Base-by-base conservation (phyloP, 805 yeast genomes). In the Saturnispora halmiae region DNA sequence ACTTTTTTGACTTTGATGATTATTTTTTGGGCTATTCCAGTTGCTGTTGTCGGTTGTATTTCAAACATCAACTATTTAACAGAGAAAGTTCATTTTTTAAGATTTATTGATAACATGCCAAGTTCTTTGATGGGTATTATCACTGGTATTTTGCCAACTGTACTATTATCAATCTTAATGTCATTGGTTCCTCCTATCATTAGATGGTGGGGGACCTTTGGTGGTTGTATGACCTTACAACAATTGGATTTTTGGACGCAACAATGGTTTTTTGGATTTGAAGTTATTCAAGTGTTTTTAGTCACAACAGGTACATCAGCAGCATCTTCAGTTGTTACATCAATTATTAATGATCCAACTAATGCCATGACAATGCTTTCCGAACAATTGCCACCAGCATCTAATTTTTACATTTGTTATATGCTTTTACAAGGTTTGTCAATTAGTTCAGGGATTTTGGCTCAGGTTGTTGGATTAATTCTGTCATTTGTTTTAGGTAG, bases 1-100 rank as follows among this genome's bases (percentile, higher is more conserved):
- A 67, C 83, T 13, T 64, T 86, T 37, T 67, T 82, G 53, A 75
- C 82, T 20, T 53, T 75, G 44, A 65, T 80, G 61, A 77, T 90
- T 46, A 74, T 90, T 36, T 86, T 87, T 64, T 90, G 97, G 97
- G 79, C 95, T 32, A 78, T 90, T 52, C 98, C 98, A 8, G 96
- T 90, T 30, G 95, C 96, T n/a, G 87, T 86, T 53, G 95, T 90
- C 38, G 97, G 97, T 74, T 73, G 77, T 51, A 80, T 92, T 48
- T 90, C 97, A 19, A 92, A 90, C 62, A 73, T 90, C 51, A 77
- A 80, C 49, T 79, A 72, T 54, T 68, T 87, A 56, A 84, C 82
- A 29, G 66, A 71, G 28, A 77, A 73, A 48, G 73, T 90, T 24
- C 85, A 68, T 7, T 92, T 84, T 68, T 71, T 90, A 55, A 61